Percentiles rank a stretch among this genome's conserved stretches.
Evolutionary conservation across 257 asterid genomes (phyloP).

Genomic region (Plantago elongata): DNA sequence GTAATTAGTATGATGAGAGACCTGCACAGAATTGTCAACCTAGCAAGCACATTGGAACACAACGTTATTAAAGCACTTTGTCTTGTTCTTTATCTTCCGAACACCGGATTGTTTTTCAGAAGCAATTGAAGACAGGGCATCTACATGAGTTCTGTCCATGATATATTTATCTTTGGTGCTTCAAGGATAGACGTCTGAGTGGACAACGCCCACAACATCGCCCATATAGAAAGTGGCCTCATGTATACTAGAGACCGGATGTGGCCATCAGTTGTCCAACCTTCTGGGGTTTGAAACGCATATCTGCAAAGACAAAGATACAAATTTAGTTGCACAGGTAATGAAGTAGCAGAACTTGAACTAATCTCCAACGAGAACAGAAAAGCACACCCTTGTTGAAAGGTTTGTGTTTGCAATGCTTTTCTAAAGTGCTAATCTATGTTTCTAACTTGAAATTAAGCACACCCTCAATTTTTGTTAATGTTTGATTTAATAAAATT

Average conservation of each 20-base stretch:
- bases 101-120: constrained; percentile 42
- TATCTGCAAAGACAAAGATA: constrained; percentile 45
- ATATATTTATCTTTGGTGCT: constrained; percentile 42
- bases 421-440: too few species aligned
- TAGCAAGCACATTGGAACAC: constrained; percentile 76
- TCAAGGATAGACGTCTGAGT: constrained; percentile 41
- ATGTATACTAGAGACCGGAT: constrained; percentile 87
- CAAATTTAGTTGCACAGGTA: too few species aligned
- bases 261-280: constrained; percentile 90
- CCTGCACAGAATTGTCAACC: constrained; percentile 9
- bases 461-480: too few species aligned
- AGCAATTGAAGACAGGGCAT: constrained; percentile 23
- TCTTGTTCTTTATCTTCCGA: constrained; percentile 47
- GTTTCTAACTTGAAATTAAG: too few species aligned
- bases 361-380: too few species aligned
- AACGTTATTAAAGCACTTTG: constrained; percentile 55
- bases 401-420: too few species aligned
- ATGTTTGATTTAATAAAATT: too few species aligned
- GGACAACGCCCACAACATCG: constrained; percentile 82
- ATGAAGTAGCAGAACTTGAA: too few species aligned
- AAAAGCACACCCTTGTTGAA: too few species aligned
- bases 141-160: constrained; percentile 50
- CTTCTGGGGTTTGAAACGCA: constrained; percentile 92
- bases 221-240: constrained; percentile 98
- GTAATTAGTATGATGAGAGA: neutral